A percentile compares a stretch with the other conserved stretches of the same genome.
Conservation (phyloP, 192 early-diverging fungal genomes). For the Backusella parvicylindrica region DNA sequence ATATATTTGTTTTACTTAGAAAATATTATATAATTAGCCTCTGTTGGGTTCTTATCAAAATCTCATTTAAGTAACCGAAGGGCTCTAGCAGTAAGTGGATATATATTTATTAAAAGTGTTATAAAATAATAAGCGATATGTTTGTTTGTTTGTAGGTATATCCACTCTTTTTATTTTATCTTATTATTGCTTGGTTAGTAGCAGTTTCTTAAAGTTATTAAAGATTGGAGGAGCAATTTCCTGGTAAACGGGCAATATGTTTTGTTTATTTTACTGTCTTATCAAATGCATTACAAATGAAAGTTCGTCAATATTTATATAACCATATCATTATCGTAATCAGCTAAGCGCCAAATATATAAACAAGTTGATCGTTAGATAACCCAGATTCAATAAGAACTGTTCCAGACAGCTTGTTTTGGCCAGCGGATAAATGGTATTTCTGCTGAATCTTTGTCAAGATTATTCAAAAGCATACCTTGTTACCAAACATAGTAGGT, state of each 20-base stretch:
- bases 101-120: too few relatives aligned
- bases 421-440: constrained; percentile 53
- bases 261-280: constrained; percentile 23
- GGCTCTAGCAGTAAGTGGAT: constrained; percentile 64
- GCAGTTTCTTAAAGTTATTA: constrained; percentile 57
- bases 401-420: constrained; percentile 39
- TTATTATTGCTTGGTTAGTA: constrained; percentile 93
- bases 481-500: constrained; percentile 74
- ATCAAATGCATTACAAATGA: constrained; percentile 62
- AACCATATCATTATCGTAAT: constrained; percentile 63
- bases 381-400: constrained; percentile 53
- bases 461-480: constrained; percentile 62
- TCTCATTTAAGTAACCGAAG: constrained; percentile 84
- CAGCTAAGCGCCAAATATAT: constrained; percentile 62
- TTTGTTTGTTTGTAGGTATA: constrained; percentile 43
- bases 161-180: constrained; percentile 94
- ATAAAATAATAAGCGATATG: not conserved
- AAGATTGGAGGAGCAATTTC: constrained; percentile 16
- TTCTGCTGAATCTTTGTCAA: constrained; percentile 66
- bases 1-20: too few relatives aligned
- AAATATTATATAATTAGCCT: constrained; percentile 48
- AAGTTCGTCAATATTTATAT: constrained; percentile 67
- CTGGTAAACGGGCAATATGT: constrained; percentile 30
- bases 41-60: constrained; percentile 87
- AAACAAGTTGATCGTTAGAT: constrained; percentile 44